These are phyloP conservation scores for Arctium lappa DNA, from an alignment of 129 eudicot species.

Conservation along the genomic window DNA sequence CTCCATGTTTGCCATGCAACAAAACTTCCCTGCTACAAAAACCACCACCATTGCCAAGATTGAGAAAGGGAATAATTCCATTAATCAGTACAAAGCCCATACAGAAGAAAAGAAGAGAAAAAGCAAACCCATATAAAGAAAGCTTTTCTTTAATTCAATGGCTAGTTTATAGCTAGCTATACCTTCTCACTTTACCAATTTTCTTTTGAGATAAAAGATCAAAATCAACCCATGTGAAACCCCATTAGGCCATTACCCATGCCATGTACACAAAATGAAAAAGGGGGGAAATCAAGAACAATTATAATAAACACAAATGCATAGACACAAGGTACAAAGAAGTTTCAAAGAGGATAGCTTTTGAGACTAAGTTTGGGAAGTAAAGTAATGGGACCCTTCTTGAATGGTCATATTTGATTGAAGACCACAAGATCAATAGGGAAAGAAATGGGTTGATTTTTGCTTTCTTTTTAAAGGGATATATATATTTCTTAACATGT, in stretches of 20 bases:
- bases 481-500: constrained; percentile 18
- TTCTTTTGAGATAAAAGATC: constrained; percentile 34
- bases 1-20: constrained; percentile 69
- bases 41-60: constrained; percentile 34
- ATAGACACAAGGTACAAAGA: constrained; percentile 30
- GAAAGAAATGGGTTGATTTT: constrained; percentile 43
- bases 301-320: constrained; percentile 25
- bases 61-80: constrained; percentile 40
- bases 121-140: constrained; percentile 36
- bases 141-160: constrained; percentile 35
- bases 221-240: constrained; percentile 60
- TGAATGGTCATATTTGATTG: constrained; percentile 45
- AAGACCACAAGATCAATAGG: constrained; percentile 55
- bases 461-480: constrained; percentile 16
- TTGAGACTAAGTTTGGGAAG: constrained; percentile 33
- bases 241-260: constrained; percentile 23
- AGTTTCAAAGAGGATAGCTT: constrained; percentile 33
- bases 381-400: constrained; percentile 30
- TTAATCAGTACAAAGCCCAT: constrained; percentile 56
- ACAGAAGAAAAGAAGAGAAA: constrained; percentile 16
- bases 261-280: constrained; percentile 23
- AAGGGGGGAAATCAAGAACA: constrained; percentile 5
- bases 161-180: constrained; percentile 35
- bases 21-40: constrained; percentile 76
- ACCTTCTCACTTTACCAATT: constrained; percentile 34